Percentiles rank a stretch among this genome's conserved stretches.
Conservation (phyloP, 176 grass and related monocot species). For the Carex parvula region DNA sequence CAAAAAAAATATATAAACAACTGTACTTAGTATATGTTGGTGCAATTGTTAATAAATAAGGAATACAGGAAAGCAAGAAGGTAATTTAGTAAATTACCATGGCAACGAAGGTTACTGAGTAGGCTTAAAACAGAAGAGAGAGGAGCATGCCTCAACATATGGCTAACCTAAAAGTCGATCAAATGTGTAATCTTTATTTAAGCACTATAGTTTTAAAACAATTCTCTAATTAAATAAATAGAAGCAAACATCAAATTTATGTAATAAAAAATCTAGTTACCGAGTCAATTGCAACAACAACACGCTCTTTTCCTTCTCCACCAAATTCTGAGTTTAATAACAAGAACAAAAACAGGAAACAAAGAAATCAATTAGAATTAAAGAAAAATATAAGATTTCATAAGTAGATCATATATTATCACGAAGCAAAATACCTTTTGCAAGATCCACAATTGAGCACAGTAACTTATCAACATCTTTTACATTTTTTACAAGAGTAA, state of each 20-base stretch:
- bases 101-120: slow-evolving; percentile 73
- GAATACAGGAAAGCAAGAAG: background rate
- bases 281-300: slow-evolving; percentile 69
- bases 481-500: slow-evolving; percentile 47
- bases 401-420: background rate
- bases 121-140: slow-evolving; percentile 60
- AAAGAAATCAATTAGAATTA: slow-evolving; percentile 4
- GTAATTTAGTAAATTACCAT: slow-evolving; percentile 44
- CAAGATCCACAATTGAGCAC: slow-evolving; percentile 48
- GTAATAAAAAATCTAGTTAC: slow-evolving; percentile 33
- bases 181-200: slow-evolving; percentile 22
- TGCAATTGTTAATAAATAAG: background rate
- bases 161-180: slow-evolving; percentile 69
- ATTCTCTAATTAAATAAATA: slow-evolving; percentile 24
- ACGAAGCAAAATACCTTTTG: slow-evolving; percentile 41
- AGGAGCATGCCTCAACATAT: slow-evolving; percentile 64
- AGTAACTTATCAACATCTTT: slow-evolving; percentile 54
- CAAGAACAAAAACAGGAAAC: background rate
- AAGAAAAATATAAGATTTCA: background rate
- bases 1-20: slow-evolving; percentile 33
- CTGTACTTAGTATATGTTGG: background rate
- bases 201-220: background rate
- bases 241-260: background rate
- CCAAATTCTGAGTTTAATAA: slow-evolving; percentile 45
- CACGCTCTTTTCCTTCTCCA: slow-evolving; percentile 48